Conservation (phyloP, 2,329 filamentous ascomycete genomes). For the Thielaviopsis ethacetica region DNA sequence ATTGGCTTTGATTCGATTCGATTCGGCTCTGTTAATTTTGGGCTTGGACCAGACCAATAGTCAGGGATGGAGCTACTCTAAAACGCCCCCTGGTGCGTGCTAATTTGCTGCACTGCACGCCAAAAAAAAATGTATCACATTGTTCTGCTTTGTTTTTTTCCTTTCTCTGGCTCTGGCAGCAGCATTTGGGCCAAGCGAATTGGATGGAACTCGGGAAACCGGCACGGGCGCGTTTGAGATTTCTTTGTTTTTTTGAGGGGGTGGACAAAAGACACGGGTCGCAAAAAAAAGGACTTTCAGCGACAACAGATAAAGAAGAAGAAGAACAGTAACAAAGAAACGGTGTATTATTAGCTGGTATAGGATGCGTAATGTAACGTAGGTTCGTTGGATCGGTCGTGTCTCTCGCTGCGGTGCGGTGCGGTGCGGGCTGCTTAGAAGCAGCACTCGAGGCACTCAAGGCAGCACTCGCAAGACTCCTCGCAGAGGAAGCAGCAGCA, state of each 20-base stretch:
- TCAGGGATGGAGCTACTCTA: neutral
- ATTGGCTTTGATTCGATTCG: neutral
- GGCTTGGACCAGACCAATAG: neutral
- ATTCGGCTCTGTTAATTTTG: neutral
- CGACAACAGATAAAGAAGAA: neutral
- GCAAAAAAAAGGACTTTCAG: neutral
- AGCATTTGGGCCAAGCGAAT: neutral
- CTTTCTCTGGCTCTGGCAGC: neutral
- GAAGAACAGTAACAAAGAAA: neutral
- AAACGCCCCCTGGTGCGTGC: neutral
- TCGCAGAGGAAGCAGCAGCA: constrained; percentile 30
- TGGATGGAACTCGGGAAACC: neutral
- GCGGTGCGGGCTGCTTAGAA: constrained; percentile 16
- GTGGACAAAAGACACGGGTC: neutral
- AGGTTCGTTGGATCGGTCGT: neutral
- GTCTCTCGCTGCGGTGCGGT: neutral
- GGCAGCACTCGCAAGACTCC: constrained; percentile 27
- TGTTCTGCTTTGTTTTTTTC: neutral
- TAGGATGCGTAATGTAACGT: neutral
- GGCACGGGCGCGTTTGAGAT: neutral
- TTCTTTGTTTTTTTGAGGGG: neutral
- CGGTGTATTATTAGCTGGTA: neutral
- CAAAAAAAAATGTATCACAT: too few species aligned
- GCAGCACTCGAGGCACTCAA: constrained; percentile 26
- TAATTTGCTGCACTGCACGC: too few species aligned